These are phyloP conservation scores for Psilocybe cubensis DNA, from an alignment of 768 basidiomycete genomes.

Conservation along the genomic window DNA sequence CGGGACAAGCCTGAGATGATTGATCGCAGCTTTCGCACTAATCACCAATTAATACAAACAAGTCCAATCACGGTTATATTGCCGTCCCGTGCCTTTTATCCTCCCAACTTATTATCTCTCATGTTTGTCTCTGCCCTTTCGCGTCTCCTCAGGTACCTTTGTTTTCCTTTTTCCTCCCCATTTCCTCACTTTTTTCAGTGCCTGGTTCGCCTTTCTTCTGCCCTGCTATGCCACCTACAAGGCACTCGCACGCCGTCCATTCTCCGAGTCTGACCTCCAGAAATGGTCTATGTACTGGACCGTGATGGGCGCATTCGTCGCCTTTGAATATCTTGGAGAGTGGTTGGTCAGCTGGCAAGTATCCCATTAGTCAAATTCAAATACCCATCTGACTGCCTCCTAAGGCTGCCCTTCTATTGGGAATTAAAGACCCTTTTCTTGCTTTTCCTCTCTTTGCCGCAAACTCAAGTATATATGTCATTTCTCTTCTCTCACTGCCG, in stretches of 20 bases:
- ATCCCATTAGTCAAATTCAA: constrained; percentile 8
- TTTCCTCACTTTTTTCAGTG: constrained; percentile 38
- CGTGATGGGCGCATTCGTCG: constrained; percentile 61
- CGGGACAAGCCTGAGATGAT: background rate
- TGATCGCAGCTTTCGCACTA: background rate
- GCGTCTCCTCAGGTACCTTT: constrained; percentile 48
- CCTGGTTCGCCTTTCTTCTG: constrained; percentile 72
- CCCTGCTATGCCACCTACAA: constrained; percentile 73
- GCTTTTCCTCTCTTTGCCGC: constrained; percentile 69
- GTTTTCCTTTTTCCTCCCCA: background rate
- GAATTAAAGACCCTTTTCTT: constrained; percentile 71
- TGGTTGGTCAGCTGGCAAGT: constrained; percentile 69
- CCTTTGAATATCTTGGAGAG: constrained; percentile 65
- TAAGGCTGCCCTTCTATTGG: constrained; percentile 79
- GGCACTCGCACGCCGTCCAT: constrained; percentile 56
- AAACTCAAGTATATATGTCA: constrained; percentile 57
- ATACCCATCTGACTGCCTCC: constrained; percentile 13
- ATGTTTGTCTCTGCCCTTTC: constrained; percentile 58
- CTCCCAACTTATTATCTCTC: background rate
- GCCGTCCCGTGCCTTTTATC: constrained; percentile 8
- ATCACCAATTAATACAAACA: constrained; percentile 26
- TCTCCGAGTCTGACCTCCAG: constrained; percentile 56
- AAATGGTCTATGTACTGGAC: constrained; percentile 67
- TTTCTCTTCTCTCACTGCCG: background rate
- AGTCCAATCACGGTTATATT: constrained; percentile 21